Evolutionary conservation across 139 green algal species (phyloP), one percentile per base, ranked within the genome.

Genomic region (Chlorella sp.): DNA sequence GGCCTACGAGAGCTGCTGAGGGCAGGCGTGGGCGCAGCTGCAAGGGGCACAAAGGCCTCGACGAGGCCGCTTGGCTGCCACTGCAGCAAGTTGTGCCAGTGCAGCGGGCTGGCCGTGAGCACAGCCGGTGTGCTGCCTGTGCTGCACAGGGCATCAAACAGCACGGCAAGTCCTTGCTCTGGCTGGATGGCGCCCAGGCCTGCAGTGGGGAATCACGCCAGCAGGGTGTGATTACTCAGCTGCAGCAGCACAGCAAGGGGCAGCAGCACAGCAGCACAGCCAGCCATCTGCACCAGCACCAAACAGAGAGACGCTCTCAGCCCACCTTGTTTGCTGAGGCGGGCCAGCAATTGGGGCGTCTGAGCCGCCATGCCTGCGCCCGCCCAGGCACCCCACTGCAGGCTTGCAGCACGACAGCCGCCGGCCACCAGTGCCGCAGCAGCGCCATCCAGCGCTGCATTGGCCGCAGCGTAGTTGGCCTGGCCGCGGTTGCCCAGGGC

Each of bases 311-410:
- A n/a, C n/a, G n/a, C n/a, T n/a, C n/a, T n/a, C n/a, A n/a, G n/a
- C n/a, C n/a, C 94, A 82, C 95, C 95, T 32, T 81, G 92, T 13
- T 83, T 88, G 73, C 91, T 74, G 78, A 95, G 82, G 65, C 81
- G 81, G 18, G 85, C 94, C 64, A 90, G 71, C 74, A 81, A 28
- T 36, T 23, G 32, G 34, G 56, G 30, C 3, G 39, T 30, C 84
- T 81, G 64, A 2, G 87, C 87, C 6, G 95, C 95, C 95, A 98
- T 98, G 75, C 95, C 95, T 12, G 87, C 90, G 36, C 86, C 55
- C 81, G 86, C 89, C 88, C 88, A 93, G 20, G 86, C 57, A 15
- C 90, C 90, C 90, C 90, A 93, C 76, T 89, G 82, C 63, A 90
- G 28, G 55, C 75, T 86, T 62, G 74, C 32, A 1, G 32, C 74